phyloP scores from a whole-genome alignment of 169 alveolate species.

The Blepharisma undulans region DNA sequence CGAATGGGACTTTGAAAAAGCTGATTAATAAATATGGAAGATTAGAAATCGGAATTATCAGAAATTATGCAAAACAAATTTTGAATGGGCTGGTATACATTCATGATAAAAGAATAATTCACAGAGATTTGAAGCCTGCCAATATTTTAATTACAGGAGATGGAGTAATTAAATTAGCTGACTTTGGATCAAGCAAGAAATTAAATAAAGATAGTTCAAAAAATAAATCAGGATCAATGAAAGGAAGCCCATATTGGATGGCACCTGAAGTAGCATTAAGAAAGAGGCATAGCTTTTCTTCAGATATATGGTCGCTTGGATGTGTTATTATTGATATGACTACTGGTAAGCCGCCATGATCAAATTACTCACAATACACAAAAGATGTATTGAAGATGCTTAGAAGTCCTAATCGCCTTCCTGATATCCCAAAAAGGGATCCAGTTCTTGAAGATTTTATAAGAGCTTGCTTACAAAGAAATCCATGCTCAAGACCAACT shows the following conservation, averaged over 20 bases:
- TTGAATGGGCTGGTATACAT: conserved; percentile 73
- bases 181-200: background rate
- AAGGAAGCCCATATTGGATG: conserved; percentile 86
- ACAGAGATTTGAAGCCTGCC: conserved; percentile 80
- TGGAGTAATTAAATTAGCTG: conserved; percentile 75
- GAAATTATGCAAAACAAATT: conserved; percentile 64
- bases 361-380: conserved; percentile 30
- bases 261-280: conserved; percentile 62
- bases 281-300: conserved; percentile 59
- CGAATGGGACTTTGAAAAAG: conserved; percentile 47
- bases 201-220: background rate
- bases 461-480: background rate
- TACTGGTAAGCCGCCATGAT: conserved; percentile 85
- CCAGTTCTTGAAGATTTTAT: background rate
- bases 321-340: conserved; percentile 84
- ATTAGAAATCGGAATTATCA: conserved; percentile 70
- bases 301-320: conserved; percentile 87
- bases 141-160: conserved; percentile 70
- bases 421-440: conserved; percentile 25
- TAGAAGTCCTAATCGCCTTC: conserved; percentile 29
- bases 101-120: conserved; percentile 74
- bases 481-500: background rate
- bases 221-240: conserved; percentile 22
- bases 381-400: conserved; percentile 32
- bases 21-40: conserved; percentile 67